Base-by-base conservation (phyloP, 257 asterid genomes). In the Thymus quinquecostatus region DNA sequence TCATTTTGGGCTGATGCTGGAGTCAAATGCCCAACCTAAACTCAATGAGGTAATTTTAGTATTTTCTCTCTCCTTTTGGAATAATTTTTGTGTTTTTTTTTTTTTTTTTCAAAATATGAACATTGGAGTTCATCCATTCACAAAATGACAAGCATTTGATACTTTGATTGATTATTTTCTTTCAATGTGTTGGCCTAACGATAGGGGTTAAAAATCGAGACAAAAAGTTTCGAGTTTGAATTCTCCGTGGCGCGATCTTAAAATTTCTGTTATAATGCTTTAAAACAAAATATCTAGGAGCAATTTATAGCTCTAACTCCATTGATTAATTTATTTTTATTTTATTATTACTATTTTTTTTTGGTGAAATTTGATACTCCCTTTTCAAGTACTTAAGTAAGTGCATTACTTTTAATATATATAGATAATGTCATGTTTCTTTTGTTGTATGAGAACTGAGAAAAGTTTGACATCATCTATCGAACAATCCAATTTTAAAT, bases 1-100 rank as follows among this genome's bases (percentile, higher is more conserved):
- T 75, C 97, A 91, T 80, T 91, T 91, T 70, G 97, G 97, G 69
- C 84, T 91, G 72, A 91, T 89, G 95, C 61, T 91, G 96, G 97
- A 91, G 87, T 81, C 84, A 77, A 87, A 80, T 69, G 82, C 71
- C 82, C 88, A 82, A 71, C 68, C 86, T 70, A 80, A 88, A 56
- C 82, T 80, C 49, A 80, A 72, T 68, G 83, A 80, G 87, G 88
- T 81, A 77, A 62, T 44, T 4, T 68, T 13, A 8, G 4, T 43
- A 21, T 57, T 2, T 6, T 1, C 10, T 58, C 32, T 9, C 10
- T 2, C 1, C 6, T 12, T 45, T 28, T 64, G 29, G 12, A 5
- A 43, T 64, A 28, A 10, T 32, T 32, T 6, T 1, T 58, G 44
- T 58, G 10, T 11, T 32, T 33, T 58, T 29, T 14, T 14, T 57